A percentile compares a stretch with the other conserved stretches of the same genome.
Conservation (phyloP, 2,329 filamentous ascomycete genomes). For the Fusarium secorum region DNA sequence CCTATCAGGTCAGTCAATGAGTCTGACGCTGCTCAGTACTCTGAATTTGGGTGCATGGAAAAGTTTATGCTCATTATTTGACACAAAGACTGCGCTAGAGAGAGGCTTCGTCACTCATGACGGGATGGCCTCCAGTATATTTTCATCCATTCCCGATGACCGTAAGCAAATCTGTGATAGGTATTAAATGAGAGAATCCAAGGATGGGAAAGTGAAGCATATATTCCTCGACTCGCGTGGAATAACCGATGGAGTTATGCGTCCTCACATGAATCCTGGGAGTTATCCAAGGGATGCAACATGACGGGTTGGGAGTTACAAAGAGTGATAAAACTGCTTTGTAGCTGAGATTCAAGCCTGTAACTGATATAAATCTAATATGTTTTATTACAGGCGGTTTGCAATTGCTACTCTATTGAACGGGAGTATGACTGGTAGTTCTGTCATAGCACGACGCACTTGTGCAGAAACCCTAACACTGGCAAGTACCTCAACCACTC, state of each 20-base stretch:
- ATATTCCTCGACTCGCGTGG: background rate
- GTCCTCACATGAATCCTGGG: rapidly evolving
- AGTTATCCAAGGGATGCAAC: background rate
- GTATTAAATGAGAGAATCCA: rapidly evolving
- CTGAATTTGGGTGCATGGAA: too few species aligned
- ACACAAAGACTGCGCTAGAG: background rate
- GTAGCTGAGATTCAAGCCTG: rapidly evolving
- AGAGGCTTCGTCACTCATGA: too few species aligned
- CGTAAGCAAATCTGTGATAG: rapidly evolving
- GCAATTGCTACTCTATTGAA: too few species aligned
- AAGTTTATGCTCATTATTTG: background rate
- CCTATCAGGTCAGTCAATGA: background rate
- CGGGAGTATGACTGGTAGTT: background rate
- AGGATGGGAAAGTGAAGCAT: rapidly evolving
- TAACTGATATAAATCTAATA: rapidly evolving
- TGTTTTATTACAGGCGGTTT: rapidly evolving
- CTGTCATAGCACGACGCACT: background rate
- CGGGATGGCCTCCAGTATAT: too few species aligned
- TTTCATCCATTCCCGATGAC: rapidly evolving
- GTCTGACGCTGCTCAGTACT: rapidly evolving
- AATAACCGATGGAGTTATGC: background rate
- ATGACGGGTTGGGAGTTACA: background rate
- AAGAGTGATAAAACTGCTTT: rapidly evolving
- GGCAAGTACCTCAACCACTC: background rate
- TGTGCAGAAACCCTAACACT: background rate